Percentiles rank a stretch among this genome's conserved stretches.
These are phyloP conservation scores for Suhomyces tanzawaensis DNA, from an alignment of 805 yeast genomes.

Conservation along the genomic window DNA sequence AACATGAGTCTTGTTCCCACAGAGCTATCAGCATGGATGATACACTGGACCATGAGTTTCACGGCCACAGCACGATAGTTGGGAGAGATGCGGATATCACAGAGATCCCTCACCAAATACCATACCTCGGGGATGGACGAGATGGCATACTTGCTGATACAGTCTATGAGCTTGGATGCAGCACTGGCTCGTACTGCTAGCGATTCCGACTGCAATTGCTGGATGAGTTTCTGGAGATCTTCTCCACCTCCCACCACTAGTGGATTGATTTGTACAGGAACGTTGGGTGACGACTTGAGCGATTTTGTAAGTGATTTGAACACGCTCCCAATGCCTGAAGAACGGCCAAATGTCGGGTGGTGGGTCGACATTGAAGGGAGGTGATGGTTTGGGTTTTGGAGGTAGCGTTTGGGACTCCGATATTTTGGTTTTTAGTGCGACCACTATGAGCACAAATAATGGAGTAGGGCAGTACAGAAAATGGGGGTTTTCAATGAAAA, in stretches of 20 bases:
- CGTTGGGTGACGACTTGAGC: slow-evolving; percentile 28
- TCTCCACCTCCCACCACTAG: slow-evolving; percentile 45
- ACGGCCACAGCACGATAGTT: slow-evolving; percentile 46
- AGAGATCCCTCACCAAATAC: slow-evolving; percentile 61
- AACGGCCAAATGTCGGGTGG: slow-evolving; percentile 28
- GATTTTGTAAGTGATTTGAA: slow-evolving; percentile 40
- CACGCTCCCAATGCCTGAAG: slow-evolving; percentile 40
- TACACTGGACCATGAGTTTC: slow-evolving; percentile 54
- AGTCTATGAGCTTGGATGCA: slow-evolving; percentile 48
- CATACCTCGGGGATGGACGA: slow-evolving; percentile 71
- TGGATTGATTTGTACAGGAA: slow-evolving; percentile 40
- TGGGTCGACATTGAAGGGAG: slow-evolving; percentile 27
- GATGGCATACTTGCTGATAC: slow-evolving; percentile 51
- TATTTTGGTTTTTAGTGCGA: no score
- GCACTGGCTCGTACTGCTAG: slow-evolving; percentile 45
- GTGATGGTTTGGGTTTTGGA: no score
- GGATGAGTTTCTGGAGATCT: slow-evolving; percentile 37
- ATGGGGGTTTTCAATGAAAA: no score
- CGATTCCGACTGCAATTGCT: slow-evolving; percentile 38
- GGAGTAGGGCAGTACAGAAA: no score
- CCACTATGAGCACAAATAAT: no score
- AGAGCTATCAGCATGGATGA: slow-evolving; percentile 49
- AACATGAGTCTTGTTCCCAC: slow-evolving; percentile 51
- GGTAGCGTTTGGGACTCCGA: no score
- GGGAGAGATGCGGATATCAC: slow-evolving; percentile 38